Evolutionary conservation across 2,329 filamentous ascomycete genomes (phyloP), one percentile per base, ranked within the genome.

Genomic region (Cercospora berteroae): DNA sequence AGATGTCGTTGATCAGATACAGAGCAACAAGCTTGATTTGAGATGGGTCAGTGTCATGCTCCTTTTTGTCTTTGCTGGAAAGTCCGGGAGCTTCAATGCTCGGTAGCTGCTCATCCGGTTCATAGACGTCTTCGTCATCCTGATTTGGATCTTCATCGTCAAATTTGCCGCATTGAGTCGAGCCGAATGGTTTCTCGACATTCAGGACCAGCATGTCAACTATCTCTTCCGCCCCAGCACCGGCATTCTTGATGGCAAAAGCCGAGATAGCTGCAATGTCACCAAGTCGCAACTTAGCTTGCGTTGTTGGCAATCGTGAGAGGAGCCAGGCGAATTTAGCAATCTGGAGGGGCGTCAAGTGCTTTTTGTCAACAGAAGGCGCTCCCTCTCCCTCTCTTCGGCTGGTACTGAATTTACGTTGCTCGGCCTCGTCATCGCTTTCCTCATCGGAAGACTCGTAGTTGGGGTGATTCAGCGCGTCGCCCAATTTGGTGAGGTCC

Each of bases 401-500:
- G 67, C 70, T 69, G 3, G 66, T 68, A 63, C 82, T 75, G 74
- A 82, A 80, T 58, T 80, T 78, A 3, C 83, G 79, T 64, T 79
- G 79, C 10, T 80, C 77, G 36, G 76, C 88, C 29, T 83, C 82
- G 27, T 82, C 88, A 0, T 88, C 88, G 29, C 91, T 89, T 66
- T 96, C 94, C 33, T 96, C 92, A 58, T 96, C 93, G 1, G 90
- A 92, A 0, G 92, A 94, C 76, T 94, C 88, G 78, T 96, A 96
- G 70, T 96, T 92, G 0, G 90, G 86, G 71, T 97, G 92, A 0
- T 90, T 92, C 2, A 93, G 87, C 69, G 97, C 90, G 66, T 96
- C 91, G 27, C 91, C 88, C 1, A 98, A 81, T 6, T 82, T 83
- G 0, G 91, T 93, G 2, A 78, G 62, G 59, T 77, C 73, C 27